Conservation (phyloP, 1,284 basidiomycete species). For the Cyathus olla region DNA sequence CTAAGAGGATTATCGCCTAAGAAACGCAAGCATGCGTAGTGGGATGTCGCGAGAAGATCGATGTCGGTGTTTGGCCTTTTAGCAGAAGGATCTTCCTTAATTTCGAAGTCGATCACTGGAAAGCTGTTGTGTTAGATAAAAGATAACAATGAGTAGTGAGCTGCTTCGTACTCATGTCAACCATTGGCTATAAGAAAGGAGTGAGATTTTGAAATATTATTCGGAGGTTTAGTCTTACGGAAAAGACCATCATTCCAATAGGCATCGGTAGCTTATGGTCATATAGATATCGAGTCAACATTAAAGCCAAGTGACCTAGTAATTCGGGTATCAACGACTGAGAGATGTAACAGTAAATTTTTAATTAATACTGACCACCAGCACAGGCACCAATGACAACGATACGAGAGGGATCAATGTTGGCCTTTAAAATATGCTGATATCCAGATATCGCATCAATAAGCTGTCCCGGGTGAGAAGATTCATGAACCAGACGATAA, state of each 20-base stretch:
- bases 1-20: conserved; percentile 10
- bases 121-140: not conserved
- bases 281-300: conserved; percentile 23
- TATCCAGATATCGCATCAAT: conserved; percentile 31
- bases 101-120: conserved; percentile 24
- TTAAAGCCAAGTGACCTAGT: conserved; percentile 18
- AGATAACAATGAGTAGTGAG: not conserved
- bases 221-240: conserved; percentile 10
- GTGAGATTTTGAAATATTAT: not conserved
- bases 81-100: conserved; percentile 5
- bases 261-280: conserved; percentile 28
- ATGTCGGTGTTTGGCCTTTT: conserved; percentile 18
- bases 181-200: conserved; percentile 13
- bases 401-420: conserved; percentile 22
- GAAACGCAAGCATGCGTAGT: conserved; percentile 21
- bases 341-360: no score
- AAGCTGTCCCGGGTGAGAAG: conserved; percentile 29
- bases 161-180: conserved; percentile 16
- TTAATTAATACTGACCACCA: not conserved
- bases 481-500: conserved; percentile 26
- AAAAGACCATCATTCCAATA: conserved; percentile 24
- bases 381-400: conserved; percentile 13
- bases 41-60: conserved; percentile 23
- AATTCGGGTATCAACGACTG: conserved; percentile 3
- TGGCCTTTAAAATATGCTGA: conserved; percentile 16